phyloP scores from a whole-genome alignment of 768 basidiomycete species.

The Trametes elegans region DNA sequence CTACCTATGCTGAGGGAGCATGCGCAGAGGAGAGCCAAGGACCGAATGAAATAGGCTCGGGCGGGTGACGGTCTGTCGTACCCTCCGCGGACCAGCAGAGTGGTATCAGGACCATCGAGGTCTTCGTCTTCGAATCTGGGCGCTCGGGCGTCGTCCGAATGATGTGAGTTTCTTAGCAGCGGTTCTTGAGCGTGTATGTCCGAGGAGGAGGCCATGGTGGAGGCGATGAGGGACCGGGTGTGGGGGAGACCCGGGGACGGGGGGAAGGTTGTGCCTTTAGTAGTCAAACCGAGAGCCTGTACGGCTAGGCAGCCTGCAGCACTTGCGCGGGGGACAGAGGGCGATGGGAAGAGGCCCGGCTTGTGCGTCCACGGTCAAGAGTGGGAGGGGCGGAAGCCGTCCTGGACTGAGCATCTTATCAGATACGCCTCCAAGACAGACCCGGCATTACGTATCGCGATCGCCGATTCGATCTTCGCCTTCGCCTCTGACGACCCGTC shows the following conservation, averaged over 20 bases:
- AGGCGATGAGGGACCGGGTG: neutral
- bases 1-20: slow-evolving; percentile 75
- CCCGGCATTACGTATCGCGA: neutral
- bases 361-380: slow-evolving; percentile 1
- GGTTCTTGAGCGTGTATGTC: neutral
- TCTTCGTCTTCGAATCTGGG: neutral
- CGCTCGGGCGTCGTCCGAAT: neutral
- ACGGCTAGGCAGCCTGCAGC: too few relatives aligned
- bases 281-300: neutral
- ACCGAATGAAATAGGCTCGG: slow-evolving; percentile 47
- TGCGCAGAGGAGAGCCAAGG: slow-evolving; percentile 64
- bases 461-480: neutral
- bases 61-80: slow-evolving; percentile 14
- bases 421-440: too few relatives aligned
- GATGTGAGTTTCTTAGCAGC: neutral
- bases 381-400: slow-evolving; percentile 5
- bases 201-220: neutral
- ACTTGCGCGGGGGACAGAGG: neutral
- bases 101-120: neutral
- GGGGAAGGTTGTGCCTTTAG: too few relatives aligned
- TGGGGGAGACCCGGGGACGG: too few relatives aligned
- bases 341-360: slow-evolving; percentile 7
- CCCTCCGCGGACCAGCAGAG: neutral
- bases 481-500: too few relatives aligned
- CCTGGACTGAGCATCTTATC: slow-evolving; percentile 15